Conservation (phyloP, 2,329 filamentous ascomycete genomes). For the Mycosphaerelloides madeirae region DNA sequence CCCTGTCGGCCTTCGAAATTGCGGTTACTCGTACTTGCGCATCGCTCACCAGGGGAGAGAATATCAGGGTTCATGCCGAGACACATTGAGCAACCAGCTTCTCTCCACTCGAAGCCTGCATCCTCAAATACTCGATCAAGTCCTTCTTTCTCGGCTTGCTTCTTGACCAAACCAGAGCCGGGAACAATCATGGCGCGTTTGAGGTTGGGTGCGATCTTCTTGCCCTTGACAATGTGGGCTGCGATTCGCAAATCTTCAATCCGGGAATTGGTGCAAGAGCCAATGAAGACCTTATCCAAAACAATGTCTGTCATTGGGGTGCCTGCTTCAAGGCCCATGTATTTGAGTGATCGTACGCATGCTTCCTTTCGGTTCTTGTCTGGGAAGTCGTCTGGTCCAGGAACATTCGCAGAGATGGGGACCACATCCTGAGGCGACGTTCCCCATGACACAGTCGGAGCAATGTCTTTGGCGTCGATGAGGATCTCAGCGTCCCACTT, state of each 20-base stretch:
- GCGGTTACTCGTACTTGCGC: slow-evolving; percentile 91
- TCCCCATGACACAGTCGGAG: slow-evolving; percentile 92
- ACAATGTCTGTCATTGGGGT: slow-evolving; percentile 87
- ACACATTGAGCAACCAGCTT: slow-evolving; percentile 98
- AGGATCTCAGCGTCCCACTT: slow-evolving; percentile 86
- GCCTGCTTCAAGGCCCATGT: slow-evolving; percentile 88
- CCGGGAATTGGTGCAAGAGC: slow-evolving; percentile 93
- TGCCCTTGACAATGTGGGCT: slow-evolving; percentile 78
- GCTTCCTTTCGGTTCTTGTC: slow-evolving; percentile 74
- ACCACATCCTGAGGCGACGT: slow-evolving; percentile 94
- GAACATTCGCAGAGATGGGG: slow-evolving; percentile 88
- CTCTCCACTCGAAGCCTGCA: slow-evolving; percentile 95
- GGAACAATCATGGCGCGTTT: slow-evolving; percentile 96
- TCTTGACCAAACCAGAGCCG: slow-evolving; percentile 89
- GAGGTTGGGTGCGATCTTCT: slow-evolving; percentile 79
- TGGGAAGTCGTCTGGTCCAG: slow-evolving; percentile 80
- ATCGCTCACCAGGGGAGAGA: slow-evolving; percentile 83
- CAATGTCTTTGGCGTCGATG: slow-evolving; percentile 87
- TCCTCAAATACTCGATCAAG: slow-evolving; percentile 88
- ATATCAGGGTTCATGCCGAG: slow-evolving; percentile 99
- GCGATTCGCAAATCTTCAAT: slow-evolving; percentile 93
- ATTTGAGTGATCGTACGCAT: slow-evolving; percentile 78
- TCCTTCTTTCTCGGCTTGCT: slow-evolving; percentile 83
- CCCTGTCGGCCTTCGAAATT: slow-evolving; percentile 98
- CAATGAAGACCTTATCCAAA: slow-evolving; percentile 96